phyloP scores from a whole-genome alignment of 129 eudicot species.

The Arctium minus region DNA sequence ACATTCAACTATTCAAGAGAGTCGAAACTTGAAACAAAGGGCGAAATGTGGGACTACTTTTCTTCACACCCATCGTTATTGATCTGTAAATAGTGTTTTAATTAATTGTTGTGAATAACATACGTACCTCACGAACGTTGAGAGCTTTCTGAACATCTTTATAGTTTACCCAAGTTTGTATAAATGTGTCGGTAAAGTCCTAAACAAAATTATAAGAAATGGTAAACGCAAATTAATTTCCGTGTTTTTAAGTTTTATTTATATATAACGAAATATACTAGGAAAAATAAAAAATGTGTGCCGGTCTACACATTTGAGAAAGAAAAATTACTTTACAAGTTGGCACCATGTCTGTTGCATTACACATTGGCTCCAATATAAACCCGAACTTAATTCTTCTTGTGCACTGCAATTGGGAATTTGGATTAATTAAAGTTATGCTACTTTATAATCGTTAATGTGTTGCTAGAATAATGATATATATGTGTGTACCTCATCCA shows the following conservation, averaged over 20 bases:
- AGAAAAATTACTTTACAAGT: constrained; percentile 19
- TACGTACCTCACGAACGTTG: constrained; percentile 31
- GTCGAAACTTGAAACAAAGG: neutral
- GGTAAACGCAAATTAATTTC: neutral
- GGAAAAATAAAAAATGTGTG: too few species aligned
- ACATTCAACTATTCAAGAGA: neutral
- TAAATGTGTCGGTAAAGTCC: neutral
- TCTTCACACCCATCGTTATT: neutral
- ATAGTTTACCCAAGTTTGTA: constrained; percentile 14
- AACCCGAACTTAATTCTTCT: neutral
- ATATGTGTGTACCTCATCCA: constrained; percentile 19
- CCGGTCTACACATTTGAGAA: neutral
- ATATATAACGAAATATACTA: neutral
- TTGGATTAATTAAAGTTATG: too few species aligned
- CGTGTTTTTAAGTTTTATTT: neutral
- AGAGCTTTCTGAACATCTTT: constrained; percentile 28
- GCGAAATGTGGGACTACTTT: neutral
- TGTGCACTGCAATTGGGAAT: constrained; percentile 12
- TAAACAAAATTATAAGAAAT: neutral
- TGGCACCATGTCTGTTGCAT: constrained; percentile 9
- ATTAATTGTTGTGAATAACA: neutral
- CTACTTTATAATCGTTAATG: neutral
- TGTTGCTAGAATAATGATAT: neutral
- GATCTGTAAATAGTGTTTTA: neutral
- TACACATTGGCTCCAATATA: constrained; percentile 21